phyloP scores from a whole-genome alignment of 306 rosid genomes.

The Glycyrrhiza uralensis region DNA sequence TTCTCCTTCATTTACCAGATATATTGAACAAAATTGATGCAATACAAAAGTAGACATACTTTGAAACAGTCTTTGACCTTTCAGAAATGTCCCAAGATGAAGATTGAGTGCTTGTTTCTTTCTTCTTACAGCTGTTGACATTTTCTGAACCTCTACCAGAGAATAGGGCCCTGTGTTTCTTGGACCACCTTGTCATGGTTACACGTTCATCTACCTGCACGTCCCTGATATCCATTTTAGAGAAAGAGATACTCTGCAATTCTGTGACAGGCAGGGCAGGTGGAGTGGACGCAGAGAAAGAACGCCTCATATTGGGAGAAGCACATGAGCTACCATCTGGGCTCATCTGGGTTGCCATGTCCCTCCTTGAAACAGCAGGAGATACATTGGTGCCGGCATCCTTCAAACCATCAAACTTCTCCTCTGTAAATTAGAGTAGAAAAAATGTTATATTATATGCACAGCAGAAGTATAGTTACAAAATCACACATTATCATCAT shows the following conservation, averaged over 20 bases:
- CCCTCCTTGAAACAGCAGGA: conserved; percentile 77
- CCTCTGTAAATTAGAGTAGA: conserved; percentile 39
- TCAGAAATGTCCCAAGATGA: conserved; percentile 64
- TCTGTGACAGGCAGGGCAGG: conserved; percentile 50
- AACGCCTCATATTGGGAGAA: conserved; percentile 56
- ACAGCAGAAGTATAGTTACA: conserved; percentile 13
- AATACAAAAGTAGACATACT: conserved; percentile 46
- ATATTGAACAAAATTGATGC: conserved; percentile 2
- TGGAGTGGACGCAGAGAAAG: conserved; percentile 58
- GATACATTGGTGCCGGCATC: conserved; percentile 70
- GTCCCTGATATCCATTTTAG: conserved; percentile 80
- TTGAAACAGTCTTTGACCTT: conserved; percentile 54
- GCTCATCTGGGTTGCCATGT: conserved; percentile 99
- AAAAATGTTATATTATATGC: conserved; percentile 12
- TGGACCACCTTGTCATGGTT: conserved; percentile 92
- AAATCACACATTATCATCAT: background rate
- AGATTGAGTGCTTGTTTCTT: conserved; percentile 51
- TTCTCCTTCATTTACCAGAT: background rate
- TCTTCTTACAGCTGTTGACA: conserved; percentile 61
- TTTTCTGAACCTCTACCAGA: conserved; percentile 69
- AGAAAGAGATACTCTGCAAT: conserved; percentile 48
- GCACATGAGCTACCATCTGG: conserved; percentile 76
- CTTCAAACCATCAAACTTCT: conserved; percentile 57
- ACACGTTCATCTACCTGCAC: conserved; percentile 96
- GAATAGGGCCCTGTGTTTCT: conserved; percentile 70